These are phyloP conservation scores for Solanum pinnatisectum DNA, from an alignment of 257 asterid species.

Conservation along the genomic window DNA sequence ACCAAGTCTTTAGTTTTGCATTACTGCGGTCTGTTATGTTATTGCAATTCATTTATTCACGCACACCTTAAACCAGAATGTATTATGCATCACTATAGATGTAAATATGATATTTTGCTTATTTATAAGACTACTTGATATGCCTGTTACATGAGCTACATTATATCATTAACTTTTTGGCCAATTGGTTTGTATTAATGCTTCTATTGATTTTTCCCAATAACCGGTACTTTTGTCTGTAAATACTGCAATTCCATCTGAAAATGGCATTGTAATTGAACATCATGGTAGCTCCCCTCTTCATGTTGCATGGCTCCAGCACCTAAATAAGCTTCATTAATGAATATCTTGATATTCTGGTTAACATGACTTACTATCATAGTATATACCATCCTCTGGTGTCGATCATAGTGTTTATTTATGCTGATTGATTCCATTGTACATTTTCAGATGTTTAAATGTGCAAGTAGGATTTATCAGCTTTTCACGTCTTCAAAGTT, in stretches of 20 bases:
- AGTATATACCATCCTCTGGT: background rate
- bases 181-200: background rate
- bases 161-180: background rate
- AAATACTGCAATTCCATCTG: background rate
- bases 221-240: background rate
- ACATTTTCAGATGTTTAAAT: background rate
- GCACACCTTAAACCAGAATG: background rate
- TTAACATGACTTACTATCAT: background rate
- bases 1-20: background rate
- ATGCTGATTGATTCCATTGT: background rate
- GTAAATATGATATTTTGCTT: background rate
- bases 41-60: background rate
- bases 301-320: background rate
- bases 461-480: background rate
- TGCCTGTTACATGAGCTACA: background rate
- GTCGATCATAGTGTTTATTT: background rate
- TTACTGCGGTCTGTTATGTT: background rate
- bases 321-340: background rate
- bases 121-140: background rate
- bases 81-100: background rate
- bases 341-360: background rate
- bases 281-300: background rate
- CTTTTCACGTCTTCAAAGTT: background rate
- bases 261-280: background rate
- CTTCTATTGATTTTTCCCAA: background rate